These are phyloP conservation scores for Vachellia collinsii DNA, from an alignment of 306 rosid species.

Conservation along the genomic window DNA sequence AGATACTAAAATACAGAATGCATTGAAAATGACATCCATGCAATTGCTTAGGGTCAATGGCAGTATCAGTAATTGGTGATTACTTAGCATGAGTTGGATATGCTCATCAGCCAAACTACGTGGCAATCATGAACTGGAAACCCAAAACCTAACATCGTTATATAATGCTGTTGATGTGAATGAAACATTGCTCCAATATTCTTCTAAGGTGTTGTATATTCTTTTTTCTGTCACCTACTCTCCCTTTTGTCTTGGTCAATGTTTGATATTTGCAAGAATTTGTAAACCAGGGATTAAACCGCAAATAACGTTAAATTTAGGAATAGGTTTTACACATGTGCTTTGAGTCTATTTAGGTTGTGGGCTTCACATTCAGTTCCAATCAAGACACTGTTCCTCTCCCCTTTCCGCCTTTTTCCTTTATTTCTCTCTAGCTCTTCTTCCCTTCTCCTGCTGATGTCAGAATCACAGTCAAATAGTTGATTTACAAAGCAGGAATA, in stretches of 20 bases:
- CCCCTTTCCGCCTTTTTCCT: not conserved
- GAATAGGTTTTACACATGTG: not conserved
- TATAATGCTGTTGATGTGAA: not conserved
- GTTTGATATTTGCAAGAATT: not conserved
- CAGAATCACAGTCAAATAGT: not conserved
- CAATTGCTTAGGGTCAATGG: not conserved
- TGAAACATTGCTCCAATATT: not conserved
- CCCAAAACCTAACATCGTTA: not conserved
- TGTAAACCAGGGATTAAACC: not conserved
- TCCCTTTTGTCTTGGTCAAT: not conserved
- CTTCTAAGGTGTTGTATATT: not conserved
- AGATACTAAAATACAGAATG: not conserved
- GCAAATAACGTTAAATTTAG: not conserved
- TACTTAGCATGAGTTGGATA: not conserved
- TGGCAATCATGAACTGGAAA: not conserved
- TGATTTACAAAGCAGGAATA: constrained; percentile 26
- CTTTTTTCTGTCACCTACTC: not conserved
- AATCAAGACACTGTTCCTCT: not conserved
- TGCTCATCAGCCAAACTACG: not conserved
- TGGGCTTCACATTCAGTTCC: not conserved
- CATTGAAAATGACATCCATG: not conserved
- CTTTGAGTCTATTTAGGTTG: not conserved
- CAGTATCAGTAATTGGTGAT: not conserved
- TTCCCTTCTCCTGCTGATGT: not conserved
- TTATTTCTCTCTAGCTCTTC: not conserved